A percentile compares a stretch with the other conserved stretches of the same genome.
phyloP scores from a whole-genome alignment of 768 basidiomycete species.

The Gautieria morchelliformis region DNA sequence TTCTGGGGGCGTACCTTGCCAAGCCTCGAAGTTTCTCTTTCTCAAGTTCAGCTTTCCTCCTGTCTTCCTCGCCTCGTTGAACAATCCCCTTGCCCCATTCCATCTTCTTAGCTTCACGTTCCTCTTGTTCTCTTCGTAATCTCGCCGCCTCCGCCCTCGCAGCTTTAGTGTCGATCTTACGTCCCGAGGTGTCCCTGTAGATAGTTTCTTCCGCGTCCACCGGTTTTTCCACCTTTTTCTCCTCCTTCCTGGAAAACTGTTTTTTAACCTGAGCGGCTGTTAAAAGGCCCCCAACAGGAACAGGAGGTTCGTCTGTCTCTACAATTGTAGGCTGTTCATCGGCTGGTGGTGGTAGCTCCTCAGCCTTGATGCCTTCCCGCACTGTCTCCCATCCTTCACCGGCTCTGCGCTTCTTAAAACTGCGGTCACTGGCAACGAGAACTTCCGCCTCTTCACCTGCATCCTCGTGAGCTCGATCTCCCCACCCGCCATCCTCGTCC shows the following conservation, averaged over 20 bases:
- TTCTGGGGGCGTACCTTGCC: constrained; percentile 37
- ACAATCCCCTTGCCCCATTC: constrained; percentile 97
- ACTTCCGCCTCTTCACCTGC: constrained; percentile 51
- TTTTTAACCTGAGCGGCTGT: constrained; percentile 68
- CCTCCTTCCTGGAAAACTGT: constrained; percentile 31
- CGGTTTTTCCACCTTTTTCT: constrained; percentile 32
- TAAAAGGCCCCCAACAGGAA: constrained; percentile 58
- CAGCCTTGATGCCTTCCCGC: constrained; percentile 40
- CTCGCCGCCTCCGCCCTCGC: constrained; percentile 78
- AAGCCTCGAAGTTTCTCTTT: constrained; percentile 57
- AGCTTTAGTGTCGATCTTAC: constrained; percentile 81
- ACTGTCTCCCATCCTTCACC: constrained; percentile 63
- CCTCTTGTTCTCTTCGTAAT: constrained; percentile 70
- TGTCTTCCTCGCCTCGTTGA: constrained; percentile 75
- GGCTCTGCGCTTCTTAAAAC: constrained; percentile 69
- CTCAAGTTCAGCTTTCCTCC: constrained; percentile 53
- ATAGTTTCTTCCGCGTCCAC: constrained; percentile 79
- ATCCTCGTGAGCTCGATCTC: constrained; percentile 31
- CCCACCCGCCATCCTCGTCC: constrained; percentile 57
- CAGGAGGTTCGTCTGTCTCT: constrained; percentile 30
- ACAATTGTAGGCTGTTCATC: constrained; percentile 65
- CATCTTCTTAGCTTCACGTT: constrained; percentile 86
- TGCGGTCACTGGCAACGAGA: constrained; percentile 62
- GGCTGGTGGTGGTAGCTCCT: constrained; percentile 32
- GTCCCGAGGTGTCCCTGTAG: constrained; percentile 84